phyloP scores from a whole-genome alignment of 305 asterid genomes.

The Solanum hybrid region DNA sequence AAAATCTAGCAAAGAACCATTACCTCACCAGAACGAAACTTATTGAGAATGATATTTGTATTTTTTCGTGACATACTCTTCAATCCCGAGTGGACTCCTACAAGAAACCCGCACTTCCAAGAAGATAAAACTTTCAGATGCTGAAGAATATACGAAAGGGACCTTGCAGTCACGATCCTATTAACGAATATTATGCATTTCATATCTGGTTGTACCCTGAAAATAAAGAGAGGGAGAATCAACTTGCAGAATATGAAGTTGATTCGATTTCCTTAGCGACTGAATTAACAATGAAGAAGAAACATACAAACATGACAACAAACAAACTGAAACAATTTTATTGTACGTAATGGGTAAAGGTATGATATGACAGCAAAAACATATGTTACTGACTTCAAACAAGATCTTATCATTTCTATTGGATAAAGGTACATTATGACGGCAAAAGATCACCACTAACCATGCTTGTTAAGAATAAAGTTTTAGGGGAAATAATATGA shows the following conservation, averaged over 20 bases:
- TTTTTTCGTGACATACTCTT: conserved; percentile 56
- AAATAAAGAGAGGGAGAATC: conserved; percentile 12
- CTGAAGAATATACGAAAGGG: conserved; percentile 57
- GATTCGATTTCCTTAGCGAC: neutral
- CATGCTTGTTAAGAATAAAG: neutral
- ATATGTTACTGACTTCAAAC: conserved; percentile 1
- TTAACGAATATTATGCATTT: conserved; percentile 93
- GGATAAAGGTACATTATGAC: neutral
- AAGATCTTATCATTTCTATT: neutral
- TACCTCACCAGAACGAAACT: conserved; percentile 96
- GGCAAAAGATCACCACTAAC: neutral
- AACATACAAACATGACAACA: neutral
- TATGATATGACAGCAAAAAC: neutral
- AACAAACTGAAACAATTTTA: neutral
- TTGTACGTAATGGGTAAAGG: neutral
- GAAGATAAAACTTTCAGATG: conserved; percentile 54
- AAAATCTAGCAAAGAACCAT: conserved; percentile 9
- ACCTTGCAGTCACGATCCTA: conserved; percentile 86
- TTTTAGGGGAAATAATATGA: neutral
- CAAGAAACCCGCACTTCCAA: conserved; percentile 85
- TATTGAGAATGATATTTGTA: conserved; percentile 60
- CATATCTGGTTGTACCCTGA: conserved; percentile 78
- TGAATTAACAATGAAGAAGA: neutral
- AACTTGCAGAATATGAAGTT: conserved; percentile 4
- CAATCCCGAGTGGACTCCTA: conserved; percentile 80